Conservation (phyloP, 169 alveolate genomes). For the Eimeria falciformis region DNA sequence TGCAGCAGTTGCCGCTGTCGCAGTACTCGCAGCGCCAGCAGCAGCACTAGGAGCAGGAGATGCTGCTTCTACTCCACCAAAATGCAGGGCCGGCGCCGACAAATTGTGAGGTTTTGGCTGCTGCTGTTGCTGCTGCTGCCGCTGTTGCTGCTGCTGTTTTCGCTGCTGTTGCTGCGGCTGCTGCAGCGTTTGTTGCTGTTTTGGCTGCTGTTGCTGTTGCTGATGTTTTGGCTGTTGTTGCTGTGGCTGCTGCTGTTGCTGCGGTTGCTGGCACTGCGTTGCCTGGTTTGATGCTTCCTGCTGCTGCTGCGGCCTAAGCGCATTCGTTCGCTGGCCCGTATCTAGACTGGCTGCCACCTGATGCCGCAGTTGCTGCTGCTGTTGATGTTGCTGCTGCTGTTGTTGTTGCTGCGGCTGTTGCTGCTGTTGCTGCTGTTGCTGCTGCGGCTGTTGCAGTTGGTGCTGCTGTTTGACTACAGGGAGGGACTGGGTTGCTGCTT, state of each 20-base stretch:
- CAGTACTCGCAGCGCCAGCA: conserved; percentile 1
- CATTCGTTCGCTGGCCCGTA: not conserved
- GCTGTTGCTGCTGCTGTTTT: not conserved
- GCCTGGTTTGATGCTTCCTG: not conserved
- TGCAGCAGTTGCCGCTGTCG: not conserved
- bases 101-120: conserved; percentile 1
- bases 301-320: not conserved
- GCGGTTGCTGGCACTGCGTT: not conserved
- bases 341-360: conserved; percentile 18
- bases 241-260: conserved; percentile 20
- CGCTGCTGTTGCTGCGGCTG: not conserved
- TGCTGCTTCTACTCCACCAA: not conserved
- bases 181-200: not conserved
- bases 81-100: not conserved
- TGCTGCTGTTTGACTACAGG: not conserved
- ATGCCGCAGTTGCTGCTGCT: conserved; percentile 33
- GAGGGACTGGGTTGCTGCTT: not conserved
- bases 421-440: not conserved
- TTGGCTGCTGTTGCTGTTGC: conserved; percentile 30
- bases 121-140: conserved; percentile 5
- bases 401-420: conserved; percentile 17
- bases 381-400: conserved; percentile 13
- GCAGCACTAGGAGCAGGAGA: conserved; percentile 16
- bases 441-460: not conserved
- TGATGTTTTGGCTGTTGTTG: not conserved